Evolutionary conservation across 1,139 yeast species (phyloP).

Genomic region (Sugiyamaella novakii): DNA sequence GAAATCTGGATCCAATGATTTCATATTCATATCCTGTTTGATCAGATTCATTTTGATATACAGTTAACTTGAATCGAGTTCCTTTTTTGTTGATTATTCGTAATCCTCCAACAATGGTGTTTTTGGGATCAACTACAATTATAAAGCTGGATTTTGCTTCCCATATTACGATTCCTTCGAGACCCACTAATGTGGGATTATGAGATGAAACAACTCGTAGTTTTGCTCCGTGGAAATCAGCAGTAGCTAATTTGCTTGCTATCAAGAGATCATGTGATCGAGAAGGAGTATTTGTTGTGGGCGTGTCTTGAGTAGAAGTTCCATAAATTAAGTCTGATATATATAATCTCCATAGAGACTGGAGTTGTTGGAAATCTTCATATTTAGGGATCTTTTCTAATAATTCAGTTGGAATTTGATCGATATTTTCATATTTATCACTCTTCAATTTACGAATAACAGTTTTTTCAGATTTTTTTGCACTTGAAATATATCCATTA

Average conservation of each 20-base stretch:
- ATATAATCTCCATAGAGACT: constrained; percentile 65
- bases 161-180: constrained; percentile 79
- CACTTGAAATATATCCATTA: constrained; percentile 12
- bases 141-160: constrained; percentile 81
- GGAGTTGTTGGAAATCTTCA: constrained; percentile 56
- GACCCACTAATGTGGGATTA: constrained; percentile 63
- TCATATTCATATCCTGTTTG: constrained; percentile 49
- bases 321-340: constrained; percentile 53
- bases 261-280: constrained; percentile 18
- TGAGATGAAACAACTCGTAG: constrained; percentile 60
- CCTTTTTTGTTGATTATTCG: constrained; percentile 57
- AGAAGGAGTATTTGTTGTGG: not conserved
- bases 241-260: constrained; percentile 60
- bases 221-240: constrained; percentile 82
- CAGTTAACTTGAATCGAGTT: constrained; percentile 57
- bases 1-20: constrained; percentile 77
- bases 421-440: not conserved
- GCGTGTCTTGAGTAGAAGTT: constrained; percentile 15
- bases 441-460: not conserved
- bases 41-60: constrained; percentile 42
- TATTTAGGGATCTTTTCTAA: constrained; percentile 35
- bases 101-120: constrained; percentile 25
- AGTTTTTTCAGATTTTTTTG: not conserved
- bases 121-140: constrained; percentile 45
- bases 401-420: not conserved